A percentile compares a stretch with the other conserved stretches of the same genome.
These are phyloP conservation scores for Meredithiella fracta DNA, from an alignment of 2,329 filamentous ascomycete genomes.

Conservation along the genomic window DNA sequence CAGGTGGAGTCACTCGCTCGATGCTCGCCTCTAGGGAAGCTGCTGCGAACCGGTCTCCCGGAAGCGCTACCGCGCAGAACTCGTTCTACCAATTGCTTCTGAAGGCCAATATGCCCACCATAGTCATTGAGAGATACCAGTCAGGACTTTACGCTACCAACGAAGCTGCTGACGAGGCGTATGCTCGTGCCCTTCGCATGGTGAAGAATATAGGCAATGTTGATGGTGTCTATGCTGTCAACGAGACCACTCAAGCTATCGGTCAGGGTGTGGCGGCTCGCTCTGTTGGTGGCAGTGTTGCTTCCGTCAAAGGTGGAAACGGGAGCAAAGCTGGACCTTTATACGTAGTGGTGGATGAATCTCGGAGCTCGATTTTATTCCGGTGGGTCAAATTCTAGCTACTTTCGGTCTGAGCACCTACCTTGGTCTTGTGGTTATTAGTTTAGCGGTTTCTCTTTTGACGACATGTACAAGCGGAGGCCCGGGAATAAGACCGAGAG, in stretches of 20 bases:
- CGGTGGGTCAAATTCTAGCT: conserved; percentile 75
- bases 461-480: conserved; percentile 60
- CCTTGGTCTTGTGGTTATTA: conserved; percentile 60
- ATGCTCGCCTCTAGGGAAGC: conserved; percentile 76
- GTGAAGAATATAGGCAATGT: conserved; percentile 12
- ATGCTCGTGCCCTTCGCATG: conserved; percentile 29
- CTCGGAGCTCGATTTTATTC: conserved; percentile 60
- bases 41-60: conserved; percentile 81
- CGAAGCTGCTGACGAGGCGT: conserved; percentile 58
- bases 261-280: conserved; percentile 68
- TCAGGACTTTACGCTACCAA: conserved; percentile 75
- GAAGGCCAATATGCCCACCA: conserved; percentile 82
- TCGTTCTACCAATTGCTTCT: conserved; percentile 86
- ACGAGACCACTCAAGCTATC: conserved; percentile 51
- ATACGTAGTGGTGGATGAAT: conserved; percentile 91
- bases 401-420: conserved; percentile 68
- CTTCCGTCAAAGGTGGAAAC: conserved; percentile 37
- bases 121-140: conserved; percentile 78
- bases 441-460: conserved; percentile 49
- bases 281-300: conserved; percentile 48
- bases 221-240: conserved; percentile 19
- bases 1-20: conserved; percentile 38
- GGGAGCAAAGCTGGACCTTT: conserved; percentile 73
- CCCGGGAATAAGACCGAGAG: conserved; percentile 56
- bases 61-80: conserved; percentile 74